Evolutionary conservation across 148 eudicot genomes (phyloP).

Genomic region (Linanthus parryae): DNA sequence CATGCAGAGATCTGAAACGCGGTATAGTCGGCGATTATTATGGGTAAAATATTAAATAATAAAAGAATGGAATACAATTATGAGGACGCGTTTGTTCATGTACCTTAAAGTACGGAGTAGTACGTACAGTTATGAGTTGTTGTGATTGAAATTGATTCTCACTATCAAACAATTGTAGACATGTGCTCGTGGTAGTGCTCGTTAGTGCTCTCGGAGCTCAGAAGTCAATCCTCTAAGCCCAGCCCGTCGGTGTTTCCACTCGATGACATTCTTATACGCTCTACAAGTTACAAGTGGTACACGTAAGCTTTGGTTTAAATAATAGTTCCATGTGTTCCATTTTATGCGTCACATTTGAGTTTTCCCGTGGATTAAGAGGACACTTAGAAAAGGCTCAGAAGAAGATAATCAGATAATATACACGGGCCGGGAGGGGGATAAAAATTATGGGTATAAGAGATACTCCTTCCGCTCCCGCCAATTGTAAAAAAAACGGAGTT

Average conservation of each 20-base stretch:
- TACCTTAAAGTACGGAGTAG: conserved; percentile 25
- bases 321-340: too few species aligned
- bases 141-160: conserved; percentile 1
- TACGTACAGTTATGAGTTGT: conserved; percentile 16
- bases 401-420: too few species aligned
- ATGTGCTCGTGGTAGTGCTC: conserved; percentile 31
- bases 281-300: too few species aligned
- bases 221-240: not conserved
- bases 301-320: too few species aligned
- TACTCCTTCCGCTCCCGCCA: too few species aligned
- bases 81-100: conserved; percentile 29
- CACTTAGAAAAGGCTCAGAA: too few species aligned
- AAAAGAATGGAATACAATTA: not conserved
- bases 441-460: too few species aligned
- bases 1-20: conserved; percentile 1
- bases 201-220: conserved; percentile 15
- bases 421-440: too few species aligned
- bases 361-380: too few species aligned
- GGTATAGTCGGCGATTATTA: conserved; percentile 35
- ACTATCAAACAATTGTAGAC: not conserved
- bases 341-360: too few species aligned
- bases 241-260: conserved; percentile 22
- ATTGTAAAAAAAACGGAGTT: too few species aligned
- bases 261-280: too few species aligned
- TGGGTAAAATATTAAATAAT: not conserved